Evolutionary conservation across 2,329 filamentous ascomycete species (phyloP), one percentile per base, ranked within the genome.

Genomic region (Trichoderma simmonsii): DNA sequence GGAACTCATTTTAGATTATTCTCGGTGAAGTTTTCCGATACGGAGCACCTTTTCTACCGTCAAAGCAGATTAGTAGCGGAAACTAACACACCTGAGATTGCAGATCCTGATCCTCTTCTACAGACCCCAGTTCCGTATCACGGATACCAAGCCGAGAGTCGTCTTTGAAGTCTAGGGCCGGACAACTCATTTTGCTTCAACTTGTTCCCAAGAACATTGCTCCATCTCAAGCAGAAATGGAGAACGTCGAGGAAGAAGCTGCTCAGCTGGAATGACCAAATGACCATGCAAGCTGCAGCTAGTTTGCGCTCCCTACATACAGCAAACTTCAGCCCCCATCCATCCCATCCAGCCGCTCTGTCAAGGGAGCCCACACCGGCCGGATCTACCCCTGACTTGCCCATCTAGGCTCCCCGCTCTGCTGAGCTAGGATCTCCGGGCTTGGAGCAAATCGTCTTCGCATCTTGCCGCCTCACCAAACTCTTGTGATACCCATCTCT

Each of bases 381-480:
- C 64, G 51, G 64, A 67, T 67, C 51, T 67, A 43, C 64, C 64
- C 64, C 64, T 67, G 64, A 43, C 64, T 67, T 67, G 43, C 12
- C 64, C 64, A 7, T 15, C 64, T 57, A 67, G 32, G 64, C 32
- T 21, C 51, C 51, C 64, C 32, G 63, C 30, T 57, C 64, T 59
- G 34, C 48, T 43, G 36, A 36, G 39, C 51, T 59, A 59, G 64
- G 51, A 67, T 67, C 15, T 39, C 26, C 51, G 21, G 56, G 43
- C 62, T 57, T 36, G 9, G 15, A 39, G 51, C 51, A 56, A 39
- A 57, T 36, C 51, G 63, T 12, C 9, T 66, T 57, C 30, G 63
- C 24, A 34, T 59, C 64, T 67, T 67, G 21, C 32, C 51, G 48
- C 48, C 21, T 66, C 48, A 36, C 48, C 51, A 67, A 43, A 18